Conservation (phyloP, 306 rosid genomes). For the Alnus rubra region DNA sequence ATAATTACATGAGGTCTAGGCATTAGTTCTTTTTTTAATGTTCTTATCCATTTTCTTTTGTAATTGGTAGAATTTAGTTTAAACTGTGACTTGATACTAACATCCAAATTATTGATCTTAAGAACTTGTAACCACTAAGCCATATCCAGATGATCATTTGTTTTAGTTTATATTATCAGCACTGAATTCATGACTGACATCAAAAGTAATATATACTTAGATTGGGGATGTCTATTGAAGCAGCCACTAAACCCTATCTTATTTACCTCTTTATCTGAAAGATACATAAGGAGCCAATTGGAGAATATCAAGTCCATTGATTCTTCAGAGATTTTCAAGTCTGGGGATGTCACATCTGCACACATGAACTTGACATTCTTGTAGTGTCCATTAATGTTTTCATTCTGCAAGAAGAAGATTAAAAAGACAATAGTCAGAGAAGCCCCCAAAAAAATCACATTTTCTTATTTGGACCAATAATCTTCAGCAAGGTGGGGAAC, state of each 20-base stretch:
- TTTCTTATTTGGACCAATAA: neutral
- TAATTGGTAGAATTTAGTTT: neutral
- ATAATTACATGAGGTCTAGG: neutral
- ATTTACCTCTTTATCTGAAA: constrained; percentile 82
- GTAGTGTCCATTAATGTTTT: constrained; percentile 73
- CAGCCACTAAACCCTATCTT: constrained; percentile 2
- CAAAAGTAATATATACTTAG: neutral
- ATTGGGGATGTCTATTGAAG: constrained; percentile 9
- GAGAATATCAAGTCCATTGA: constrained; percentile 85
- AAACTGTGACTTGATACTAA: neutral
- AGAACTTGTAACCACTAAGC: neutral
- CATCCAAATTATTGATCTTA: neutral
- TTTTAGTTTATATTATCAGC: neutral
- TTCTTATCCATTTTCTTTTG: neutral
- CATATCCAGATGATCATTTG: neutral
- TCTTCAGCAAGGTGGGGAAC: constrained; percentile 10
- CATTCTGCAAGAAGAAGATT: constrained; percentile 56
- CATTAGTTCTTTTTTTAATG: neutral
- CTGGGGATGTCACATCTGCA: constrained; percentile 89
- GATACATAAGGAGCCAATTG: constrained; percentile 97
- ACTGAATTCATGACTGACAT: neutral
- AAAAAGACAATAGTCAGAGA: constrained; percentile 9
- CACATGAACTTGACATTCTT: constrained; percentile 81
- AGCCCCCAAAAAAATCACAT: neutral
- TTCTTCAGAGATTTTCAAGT: constrained; percentile 58